phyloP scores from a whole-genome alignment of 805 yeast genomes.

The Barnettozyma pratensis region DNA sequence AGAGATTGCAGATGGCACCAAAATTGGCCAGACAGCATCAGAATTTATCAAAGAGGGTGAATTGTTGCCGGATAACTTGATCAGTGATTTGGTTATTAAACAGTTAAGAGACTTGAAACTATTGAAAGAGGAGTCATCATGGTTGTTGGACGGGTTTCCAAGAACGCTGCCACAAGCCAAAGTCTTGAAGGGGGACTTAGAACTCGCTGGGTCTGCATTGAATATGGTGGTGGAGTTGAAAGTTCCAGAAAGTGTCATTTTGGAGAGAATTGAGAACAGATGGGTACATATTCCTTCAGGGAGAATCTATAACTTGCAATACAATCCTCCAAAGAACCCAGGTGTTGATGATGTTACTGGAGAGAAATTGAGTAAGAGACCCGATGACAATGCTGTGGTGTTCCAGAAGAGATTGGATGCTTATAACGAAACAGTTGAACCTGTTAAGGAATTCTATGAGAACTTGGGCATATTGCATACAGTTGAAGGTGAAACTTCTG shows the following conservation, averaged over 20 bases:
- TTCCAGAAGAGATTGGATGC: slow-evolving; percentile 61
- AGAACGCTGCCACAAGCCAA: slow-evolving; percentile 72
- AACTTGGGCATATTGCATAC: slow-evolving; percentile 43
- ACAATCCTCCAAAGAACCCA: slow-evolving; percentile 82
- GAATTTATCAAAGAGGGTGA: slow-evolving; percentile 55
- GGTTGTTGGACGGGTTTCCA: slow-evolving; percentile 93
- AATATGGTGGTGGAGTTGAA: slow-evolving; percentile 81
- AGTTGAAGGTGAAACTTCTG: slow-evolving; percentile 77
- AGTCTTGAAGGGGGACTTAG: slow-evolving; percentile 43
- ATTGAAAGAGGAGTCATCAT: slow-evolving; percentile 42
- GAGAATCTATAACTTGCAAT: slow-evolving; percentile 76
- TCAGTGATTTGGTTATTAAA: slow-evolving; percentile 51
- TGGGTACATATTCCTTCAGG: slow-evolving; percentile 86
- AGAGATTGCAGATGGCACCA: slow-evolving; percentile 52
- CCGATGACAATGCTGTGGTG: slow-evolving; percentile 76
- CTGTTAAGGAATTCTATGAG: slow-evolving; percentile 60
- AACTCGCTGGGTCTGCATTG: slow-evolving; percentile 35
- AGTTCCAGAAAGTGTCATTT: slow-evolving; percentile 80
- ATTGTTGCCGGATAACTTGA: slow-evolving; percentile 67
- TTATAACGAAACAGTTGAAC: slow-evolving; percentile 54
- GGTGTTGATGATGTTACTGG: slow-evolving; percentile 88
- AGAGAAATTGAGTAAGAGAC: slow-evolving; percentile 72
- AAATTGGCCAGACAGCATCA: slow-evolving; percentile 54
- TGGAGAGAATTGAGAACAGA: slow-evolving; percentile 77
- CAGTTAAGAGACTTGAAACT: slow-evolving; percentile 42